Conservation (phyloP, 805 yeast genomes). For the Candida taoyuanica region DNA sequence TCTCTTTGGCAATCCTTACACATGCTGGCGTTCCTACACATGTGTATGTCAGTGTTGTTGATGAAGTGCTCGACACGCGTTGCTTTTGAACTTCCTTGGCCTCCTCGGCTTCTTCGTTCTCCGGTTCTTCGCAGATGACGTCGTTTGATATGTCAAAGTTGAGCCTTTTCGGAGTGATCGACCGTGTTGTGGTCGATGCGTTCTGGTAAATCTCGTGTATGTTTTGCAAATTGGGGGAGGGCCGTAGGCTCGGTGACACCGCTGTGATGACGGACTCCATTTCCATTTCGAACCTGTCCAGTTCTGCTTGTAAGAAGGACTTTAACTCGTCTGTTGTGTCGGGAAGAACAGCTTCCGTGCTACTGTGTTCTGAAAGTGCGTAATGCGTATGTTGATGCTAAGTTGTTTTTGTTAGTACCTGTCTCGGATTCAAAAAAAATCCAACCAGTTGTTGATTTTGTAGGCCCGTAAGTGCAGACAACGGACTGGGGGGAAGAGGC, state of each 20-base stretch:
- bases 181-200: slow-evolving; percentile 7
- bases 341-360: slow-evolving; percentile 1
- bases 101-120: slow-evolving; percentile 10
- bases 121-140: slow-evolving; percentile 22
- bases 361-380: not conserved
- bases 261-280: slow-evolving; percentile 9
- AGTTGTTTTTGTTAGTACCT: not conserved
- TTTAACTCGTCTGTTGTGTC: slow-evolving; percentile 12
- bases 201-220: slow-evolving; percentile 20
- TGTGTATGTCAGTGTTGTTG: not conserved
- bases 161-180: slow-evolving; percentile 9
- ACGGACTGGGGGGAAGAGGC: too few relatives aligned
- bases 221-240: slow-evolving; percentile 21
- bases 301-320: slow-evolving; percentile 9
- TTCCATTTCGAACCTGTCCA: slow-evolving; percentile 12
- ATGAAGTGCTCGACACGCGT: too few relatives aligned
- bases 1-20: slow-evolving; percentile 27
- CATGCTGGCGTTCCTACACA: not conserved
- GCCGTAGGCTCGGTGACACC: slow-evolving; percentile 14
- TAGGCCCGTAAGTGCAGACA: too few relatives aligned
- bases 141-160: slow-evolving; percentile 16
- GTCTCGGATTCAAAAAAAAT: too few relatives aligned
- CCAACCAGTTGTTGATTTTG: too few relatives aligned
- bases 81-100: not conserved
- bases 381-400: not conserved